A percentile compares a stretch with the other conserved stretches of the same genome.
These are phyloP conservation scores for Panaeolus cyanescens DNA, from an alignment of 768 basidiomycete genomes.

Conservation along the genomic window DNA sequence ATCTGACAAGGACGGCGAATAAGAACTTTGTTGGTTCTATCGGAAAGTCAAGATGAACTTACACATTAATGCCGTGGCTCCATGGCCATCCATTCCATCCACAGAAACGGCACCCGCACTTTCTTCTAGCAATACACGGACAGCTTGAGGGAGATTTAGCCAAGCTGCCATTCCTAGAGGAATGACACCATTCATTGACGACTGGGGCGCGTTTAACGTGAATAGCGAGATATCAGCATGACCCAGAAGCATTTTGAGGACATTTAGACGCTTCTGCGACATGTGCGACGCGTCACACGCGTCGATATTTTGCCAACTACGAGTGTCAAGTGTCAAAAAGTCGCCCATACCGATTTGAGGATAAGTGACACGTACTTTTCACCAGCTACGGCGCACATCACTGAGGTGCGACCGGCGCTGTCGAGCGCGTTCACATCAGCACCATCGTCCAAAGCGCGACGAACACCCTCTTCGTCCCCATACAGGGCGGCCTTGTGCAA, in stretches of 20 bases:
- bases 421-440: conserved; percentile 74
- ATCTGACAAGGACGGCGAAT: conserved; percentile 44
- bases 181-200: conserved; percentile 70
- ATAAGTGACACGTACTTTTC: conserved; percentile 52
- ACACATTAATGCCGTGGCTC: conserved; percentile 87
- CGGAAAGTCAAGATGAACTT: conserved; percentile 31
- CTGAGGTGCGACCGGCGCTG: conserved; percentile 56
- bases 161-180: conserved; percentile 81
- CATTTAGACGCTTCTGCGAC: conserved; percentile 55
- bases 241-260: conserved; percentile 54
- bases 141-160: conserved; percentile 63
- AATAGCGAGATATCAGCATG: conserved; percentile 64
- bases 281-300: conserved; percentile 71
- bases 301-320: conserved; percentile 71
- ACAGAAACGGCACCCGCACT: conserved; percentile 66
- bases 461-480: conserved; percentile 57
- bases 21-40: conserved; percentile 17
- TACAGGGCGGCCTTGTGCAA: conserved; percentile 58
- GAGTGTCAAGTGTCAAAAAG: conserved; percentile 6
- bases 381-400: conserved; percentile 73
- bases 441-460: conserved; percentile 53
- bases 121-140: conserved; percentile 64
- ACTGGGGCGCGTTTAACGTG: conserved; percentile 74
- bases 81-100: conserved; percentile 72
- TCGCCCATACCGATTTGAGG: conserved; percentile 1